Evolutionary conservation across 2,329 filamentous ascomycete species (phyloP), one percentile per base, ranked within the genome.

Genomic region (Colletotrichum orbiculare): DNA sequence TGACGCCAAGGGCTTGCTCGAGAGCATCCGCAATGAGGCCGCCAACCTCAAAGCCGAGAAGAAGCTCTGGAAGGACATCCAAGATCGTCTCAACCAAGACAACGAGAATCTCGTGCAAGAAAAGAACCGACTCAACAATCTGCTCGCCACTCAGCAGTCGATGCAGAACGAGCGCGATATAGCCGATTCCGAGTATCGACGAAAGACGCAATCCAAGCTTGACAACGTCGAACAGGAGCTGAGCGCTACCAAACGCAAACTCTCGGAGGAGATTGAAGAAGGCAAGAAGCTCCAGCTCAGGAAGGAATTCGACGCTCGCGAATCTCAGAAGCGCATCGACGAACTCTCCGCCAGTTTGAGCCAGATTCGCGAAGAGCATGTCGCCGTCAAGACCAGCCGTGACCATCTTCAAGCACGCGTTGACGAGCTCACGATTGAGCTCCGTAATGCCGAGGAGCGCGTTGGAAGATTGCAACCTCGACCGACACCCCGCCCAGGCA

Each of bases 31-130:
- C 56, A 94, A 93, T 69, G 96, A 99, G 75, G 93, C 90, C 58
- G 90, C 94, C 13, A 97, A 98, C 73, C 86, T 97, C 39, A 97
- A 97, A 76, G 94, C 95, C 0, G 95, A 98, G 77, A 97, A 97
- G 79, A 91, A 93, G 42, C 84, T 99, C 9, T 97, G 92, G 91
- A 97, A 96, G 80, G 93, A 91, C 60, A 97, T 97, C 39, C 94
- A 98, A 75, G 90, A 92, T 68, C 89, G 96, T 56, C 83, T 98
- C 47, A 91, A 88, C 67, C 93, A 96, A 71, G 94, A 98, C 73
- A 97, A 96, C 69, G 93, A 97, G 73, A 88, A 82, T 17, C 82
- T 98, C 11, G 85, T 91, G 46, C 92, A 96, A 66, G 96, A 99
- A 75, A 92, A 94, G 69, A 88, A 89, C 49, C 87, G 94, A 37